phyloP scores from a whole-genome alignment of 2,329 filamentous ascomycete genomes.

The Fusarium sp. region DNA sequence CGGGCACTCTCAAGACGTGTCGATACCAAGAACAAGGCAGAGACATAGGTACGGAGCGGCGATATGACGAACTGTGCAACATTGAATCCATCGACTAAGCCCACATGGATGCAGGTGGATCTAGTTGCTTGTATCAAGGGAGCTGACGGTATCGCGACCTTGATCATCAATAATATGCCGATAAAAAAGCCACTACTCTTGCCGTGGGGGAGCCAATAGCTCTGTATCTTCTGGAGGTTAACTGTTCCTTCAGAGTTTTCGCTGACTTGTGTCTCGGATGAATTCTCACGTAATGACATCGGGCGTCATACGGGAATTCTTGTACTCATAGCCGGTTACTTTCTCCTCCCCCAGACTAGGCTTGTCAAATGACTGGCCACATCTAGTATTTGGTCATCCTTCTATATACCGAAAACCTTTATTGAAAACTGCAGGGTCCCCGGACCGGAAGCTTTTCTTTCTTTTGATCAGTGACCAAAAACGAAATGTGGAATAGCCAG shows the following conservation, averaged over 20 bases:
- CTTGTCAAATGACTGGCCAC: not conserved
- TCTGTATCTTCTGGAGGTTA: constrained; percentile 1
- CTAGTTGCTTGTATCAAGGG: constrained; percentile 14
- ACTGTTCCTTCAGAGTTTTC: not conserved
- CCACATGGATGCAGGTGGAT: constrained; percentile 30
- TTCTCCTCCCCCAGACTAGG: constrained; percentile 15
- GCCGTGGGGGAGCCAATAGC: constrained; percentile 20
- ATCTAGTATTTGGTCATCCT: not conserved
- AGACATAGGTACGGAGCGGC: constrained; percentile 5
- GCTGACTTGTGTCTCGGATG: constrained; percentile 25
- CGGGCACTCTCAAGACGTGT: constrained; percentile 13
- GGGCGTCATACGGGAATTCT: constrained; percentile 20
- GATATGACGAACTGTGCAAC: constrained; percentile 40
- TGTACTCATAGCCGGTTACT: constrained; percentile 29
- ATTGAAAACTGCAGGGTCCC: not conserved
- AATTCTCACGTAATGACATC: constrained; percentile 41
- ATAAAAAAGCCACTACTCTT: constrained; percentile 39
- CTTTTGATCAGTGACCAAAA: not conserved
- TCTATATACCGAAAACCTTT: constrained; percentile 15
- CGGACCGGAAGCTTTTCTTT: not conserved
- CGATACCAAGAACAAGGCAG: constrained; percentile 21
- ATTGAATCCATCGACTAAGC: constrained; percentile 22
- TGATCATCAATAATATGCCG: constrained; percentile 19
- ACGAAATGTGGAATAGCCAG: constrained; percentile 45
- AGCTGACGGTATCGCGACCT: constrained; percentile 32